These are phyloP conservation scores for Dioszegia hungarica DNA, from an alignment of 768 basidiomycete species.

Conservation along the genomic window DNA sequence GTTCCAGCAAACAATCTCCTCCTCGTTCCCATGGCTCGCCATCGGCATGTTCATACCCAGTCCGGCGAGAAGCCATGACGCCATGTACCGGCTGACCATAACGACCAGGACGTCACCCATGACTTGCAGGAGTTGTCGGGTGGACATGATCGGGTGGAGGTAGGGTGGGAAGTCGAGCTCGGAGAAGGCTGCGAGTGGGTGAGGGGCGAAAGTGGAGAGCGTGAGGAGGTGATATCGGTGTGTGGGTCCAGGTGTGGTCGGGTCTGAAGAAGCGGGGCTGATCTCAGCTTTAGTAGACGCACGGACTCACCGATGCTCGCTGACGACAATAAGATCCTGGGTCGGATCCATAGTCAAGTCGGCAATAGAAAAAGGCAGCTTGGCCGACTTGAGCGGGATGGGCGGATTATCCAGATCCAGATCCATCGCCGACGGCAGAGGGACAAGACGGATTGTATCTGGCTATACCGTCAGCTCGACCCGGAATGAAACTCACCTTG, in stretches of 20 bases:
- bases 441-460: conserved; percentile 29
- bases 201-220: conserved; percentile 38
- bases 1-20: conserved; percentile 62
- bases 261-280: conserved; percentile 15
- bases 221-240: conserved; percentile 43
- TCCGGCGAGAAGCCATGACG: conserved; percentile 37
- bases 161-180: conserved; percentile 40
- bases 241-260: conserved; percentile 16
- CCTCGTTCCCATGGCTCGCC: conserved; percentile 45
- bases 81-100: conserved; percentile 49
- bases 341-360: conserved; percentile 59
- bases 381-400: conserved; percentile 19
- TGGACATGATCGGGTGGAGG: conserved; percentile 21
- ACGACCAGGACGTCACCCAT: conserved; percentile 57
- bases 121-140: conserved; percentile 54
- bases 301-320: conserved; percentile 50
- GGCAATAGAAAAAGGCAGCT: conserved; percentile 37
- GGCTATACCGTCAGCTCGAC: conserved; percentile 20
- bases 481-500: conserved; percentile 20
- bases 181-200: conserved; percentile 30
- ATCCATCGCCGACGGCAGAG: conserved; percentile 38
- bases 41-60: conserved; percentile 19
- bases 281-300: neutral
- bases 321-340: conserved; percentile 60
- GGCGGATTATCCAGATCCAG: conserved; percentile 25